A percentile compares a stretch with the other conserved stretches of the same genome.
Conservation (phyloP, 1,139 yeast genomes). For the Pichia cactophila region DNA sequence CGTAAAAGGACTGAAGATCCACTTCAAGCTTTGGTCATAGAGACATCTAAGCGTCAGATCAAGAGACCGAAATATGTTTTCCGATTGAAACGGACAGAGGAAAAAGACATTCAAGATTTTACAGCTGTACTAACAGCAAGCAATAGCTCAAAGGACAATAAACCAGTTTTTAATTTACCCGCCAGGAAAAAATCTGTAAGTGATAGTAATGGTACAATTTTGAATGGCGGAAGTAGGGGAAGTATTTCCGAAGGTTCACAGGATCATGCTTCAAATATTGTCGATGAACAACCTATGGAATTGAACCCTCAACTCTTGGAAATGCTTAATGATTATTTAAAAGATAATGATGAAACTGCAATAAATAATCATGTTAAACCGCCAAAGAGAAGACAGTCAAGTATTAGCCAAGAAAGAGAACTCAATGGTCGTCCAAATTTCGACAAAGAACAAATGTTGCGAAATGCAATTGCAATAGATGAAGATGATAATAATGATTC, state of each 20-base stretch:
- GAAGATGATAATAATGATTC: constrained; percentile 32
- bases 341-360: constrained; percentile 24
- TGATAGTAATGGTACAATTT: not conserved
- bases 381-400: constrained; percentile 22
- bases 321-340: constrained; percentile 56
- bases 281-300: constrained; percentile 11
- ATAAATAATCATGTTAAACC: constrained; percentile 17
- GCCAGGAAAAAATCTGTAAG: not conserved
- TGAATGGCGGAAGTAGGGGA: not conserved
- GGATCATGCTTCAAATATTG: not conserved
- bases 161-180: constrained; percentile 14
- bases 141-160: constrained; percentile 1
- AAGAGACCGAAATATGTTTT: constrained; percentile 39
- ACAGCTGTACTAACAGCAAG: constrained; percentile 18
- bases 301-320: constrained; percentile 50
- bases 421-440: constrained; percentile 9
- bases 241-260: not conserved
- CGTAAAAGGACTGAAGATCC: constrained; percentile 84
- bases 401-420: constrained; percentile 10
- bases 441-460: constrained; percentile 7
- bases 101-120: constrained; percentile 22
- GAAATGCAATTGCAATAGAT: constrained; percentile 1
- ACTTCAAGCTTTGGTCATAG: constrained; percentile 55
- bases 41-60: constrained; percentile 15
- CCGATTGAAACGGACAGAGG: constrained; percentile 59